Conservation (phyloP, 2,329 filamentous ascomycete genomes). For the Septoria petroselini region DNA sequence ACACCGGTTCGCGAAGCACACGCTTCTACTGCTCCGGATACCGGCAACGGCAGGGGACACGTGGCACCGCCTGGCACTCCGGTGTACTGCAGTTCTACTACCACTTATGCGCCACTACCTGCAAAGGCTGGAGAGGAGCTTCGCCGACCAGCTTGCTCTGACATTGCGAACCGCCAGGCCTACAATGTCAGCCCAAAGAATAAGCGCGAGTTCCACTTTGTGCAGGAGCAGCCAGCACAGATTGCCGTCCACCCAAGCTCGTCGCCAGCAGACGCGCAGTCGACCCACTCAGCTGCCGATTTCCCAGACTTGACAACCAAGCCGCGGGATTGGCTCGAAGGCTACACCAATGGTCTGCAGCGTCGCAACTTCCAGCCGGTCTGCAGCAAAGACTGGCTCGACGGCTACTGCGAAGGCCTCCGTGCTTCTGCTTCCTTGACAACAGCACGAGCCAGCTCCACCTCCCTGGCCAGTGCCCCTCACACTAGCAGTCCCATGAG, state of each 20-base stretch:
- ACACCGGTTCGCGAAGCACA: conserved; percentile 3
- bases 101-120: conserved; percentile 16
- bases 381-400: conserved; percentile 31
- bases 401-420: conserved; percentile 37
- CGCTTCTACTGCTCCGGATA: conserved; percentile 8
- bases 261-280: conserved; percentile 20
- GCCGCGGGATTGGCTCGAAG: conserved; percentile 35
- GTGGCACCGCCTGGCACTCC: conserved; percentile 33
- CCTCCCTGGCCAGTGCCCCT: conserved; percentile 9
- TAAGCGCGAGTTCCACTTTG: conserved; percentile 32
- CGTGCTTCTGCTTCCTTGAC: conserved; percentile 1
- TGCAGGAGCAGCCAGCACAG: conserved; percentile 30
- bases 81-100: conserved; percentile 20
- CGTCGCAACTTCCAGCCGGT: conserved; percentile 31
- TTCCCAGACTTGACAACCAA: conserved; percentile 29
- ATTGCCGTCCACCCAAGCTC: conserved; percentile 7
- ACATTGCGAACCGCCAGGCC: conserved; percentile 25
- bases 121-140: conserved; percentile 6
- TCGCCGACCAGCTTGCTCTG: conserved; percentile 3
- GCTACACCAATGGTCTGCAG: conserved; percentile 35
- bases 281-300: conserved; percentile 18
- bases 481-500: conserved; percentile 31
- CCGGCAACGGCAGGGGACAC: conserved; percentile 21
- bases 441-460: neutral
- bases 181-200: conserved; percentile 35